Evolutionary conservation across 2,329 filamentous ascomycete genomes (phyloP).

Genomic region (Hypoxylon sp.): DNA sequence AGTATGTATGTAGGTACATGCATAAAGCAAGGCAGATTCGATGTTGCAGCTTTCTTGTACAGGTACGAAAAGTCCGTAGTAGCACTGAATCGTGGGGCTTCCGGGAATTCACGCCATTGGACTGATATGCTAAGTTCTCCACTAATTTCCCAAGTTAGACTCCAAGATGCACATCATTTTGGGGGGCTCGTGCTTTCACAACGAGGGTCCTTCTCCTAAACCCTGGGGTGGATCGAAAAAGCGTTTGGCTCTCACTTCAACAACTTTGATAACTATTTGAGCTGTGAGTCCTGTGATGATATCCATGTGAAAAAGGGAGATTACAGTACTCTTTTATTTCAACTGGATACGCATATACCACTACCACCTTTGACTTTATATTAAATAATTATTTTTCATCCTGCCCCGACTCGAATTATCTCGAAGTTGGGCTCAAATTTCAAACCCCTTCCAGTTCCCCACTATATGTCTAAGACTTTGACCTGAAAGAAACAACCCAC

Average conservation of each 20-base stretch:
- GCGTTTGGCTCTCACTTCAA: neutral
- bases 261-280: slow-evolving; percentile 7
- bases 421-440: slow-evolving; percentile 38
- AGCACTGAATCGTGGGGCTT: slow-evolving; percentile 19
- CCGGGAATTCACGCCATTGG: slow-evolving; percentile 49
- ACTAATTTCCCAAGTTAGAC: slow-evolving; percentile 40
- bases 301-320: neutral
- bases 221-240: neutral
- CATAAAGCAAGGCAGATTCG: slow-evolving; percentile 19
- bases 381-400: slow-evolving; percentile 1
- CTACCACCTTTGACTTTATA: slow-evolving; percentile 9
- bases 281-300: neutral
- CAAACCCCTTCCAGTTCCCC: slow-evolving; percentile 21
- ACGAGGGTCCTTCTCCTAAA: slow-evolving; percentile 9
- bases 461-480: slow-evolving; percentile 24
- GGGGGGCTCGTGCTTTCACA: slow-evolving; percentile 37
- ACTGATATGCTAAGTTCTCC: neutral
- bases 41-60: slow-evolving; percentile 14
- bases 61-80: slow-evolving; percentile 4
- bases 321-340: slow-evolving; percentile 8
- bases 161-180: slow-evolving; percentile 42
- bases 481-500: slow-evolving; percentile 16
- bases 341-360: slow-evolving; percentile 1
- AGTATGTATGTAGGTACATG: no score
- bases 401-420: neutral